Evolutionary conservation across 1,284 basidiomycete genomes (phyloP).

Genomic region (Athelia sp.): DNA sequence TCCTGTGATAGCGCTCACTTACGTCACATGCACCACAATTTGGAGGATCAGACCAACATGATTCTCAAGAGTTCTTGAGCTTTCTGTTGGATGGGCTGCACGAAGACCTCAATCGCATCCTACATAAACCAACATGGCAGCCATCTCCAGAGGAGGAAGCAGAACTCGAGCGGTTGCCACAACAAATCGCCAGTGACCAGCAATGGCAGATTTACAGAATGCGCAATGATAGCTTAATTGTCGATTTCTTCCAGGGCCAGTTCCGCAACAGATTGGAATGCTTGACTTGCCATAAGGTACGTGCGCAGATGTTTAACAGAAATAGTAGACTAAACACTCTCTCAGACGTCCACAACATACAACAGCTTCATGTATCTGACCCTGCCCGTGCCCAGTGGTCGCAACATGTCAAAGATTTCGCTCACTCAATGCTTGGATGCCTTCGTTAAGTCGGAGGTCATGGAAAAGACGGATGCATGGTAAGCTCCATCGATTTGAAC

Average conservation of each 20-base stretch:
- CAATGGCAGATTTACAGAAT: conserved; percentile 92
- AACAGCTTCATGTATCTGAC: conserved; percentile 97
- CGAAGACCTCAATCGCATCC: conserved; percentile 91
- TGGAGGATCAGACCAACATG: conserved; percentile 90
- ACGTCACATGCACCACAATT: conserved; percentile 86
- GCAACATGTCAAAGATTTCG: conserved; percentile 60
- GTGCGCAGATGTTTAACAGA: conserved; percentile 18
- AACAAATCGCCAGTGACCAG: conserved; percentile 86
- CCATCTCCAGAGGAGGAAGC: conserved; percentile 84
- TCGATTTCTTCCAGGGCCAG: conserved; percentile 98
- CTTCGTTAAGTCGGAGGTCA: conserved; percentile 87
- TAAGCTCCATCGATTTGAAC: conserved; percentile 45
- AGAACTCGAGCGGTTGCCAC: conserved; percentile 81
- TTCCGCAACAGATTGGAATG: conserved; percentile 91
- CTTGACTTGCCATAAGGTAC: conserved; percentile 83
- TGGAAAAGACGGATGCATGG: conserved; percentile 96
- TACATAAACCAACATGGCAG: conserved; percentile 69
- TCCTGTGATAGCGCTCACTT: conserved; percentile 66
- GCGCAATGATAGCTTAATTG: conserved; percentile 92
- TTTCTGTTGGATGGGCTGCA: conserved; percentile 95
- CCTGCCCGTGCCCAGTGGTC: conserved; percentile 77
- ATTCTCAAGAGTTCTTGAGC: conserved; percentile 95
- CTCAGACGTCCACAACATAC: conserved; percentile 93
- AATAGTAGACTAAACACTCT: conserved; percentile 4
- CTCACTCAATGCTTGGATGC: conserved; percentile 84